A percentile compares a stretch with the other conserved stretches of the same genome.
These are phyloP conservation scores for Cokeromyces recurvatus DNA, from an alignment of 371 early-diverging fungal species.

Conservation along the genomic window DNA sequence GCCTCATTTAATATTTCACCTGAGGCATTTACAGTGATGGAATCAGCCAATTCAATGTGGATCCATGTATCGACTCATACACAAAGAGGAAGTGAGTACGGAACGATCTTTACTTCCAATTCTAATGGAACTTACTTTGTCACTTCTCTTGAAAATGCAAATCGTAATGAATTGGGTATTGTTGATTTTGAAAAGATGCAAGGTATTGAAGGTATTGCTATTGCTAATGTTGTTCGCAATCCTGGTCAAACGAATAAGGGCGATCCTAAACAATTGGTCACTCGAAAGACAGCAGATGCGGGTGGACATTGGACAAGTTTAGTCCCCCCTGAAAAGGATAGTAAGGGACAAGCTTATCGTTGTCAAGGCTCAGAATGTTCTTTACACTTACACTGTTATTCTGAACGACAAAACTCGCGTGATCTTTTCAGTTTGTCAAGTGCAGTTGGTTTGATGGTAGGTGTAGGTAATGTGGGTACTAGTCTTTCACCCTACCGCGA, in stretches of 20 bases:
- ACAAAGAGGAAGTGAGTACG: slow-evolving; percentile 65
- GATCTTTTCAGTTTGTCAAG: slow-evolving; percentile 74
- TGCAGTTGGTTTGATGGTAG: slow-evolving; percentile 88
- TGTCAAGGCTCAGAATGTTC: slow-evolving; percentile 41
- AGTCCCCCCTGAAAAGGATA: slow-evolving; percentile 49
- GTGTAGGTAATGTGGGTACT: slow-evolving; percentile 88
- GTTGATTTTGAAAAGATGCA: slow-evolving; percentile 95
- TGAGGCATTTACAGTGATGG: slow-evolving; percentile 79
- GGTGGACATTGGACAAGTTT: slow-evolving; percentile 72
- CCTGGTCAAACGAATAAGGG: slow-evolving; percentile 51
- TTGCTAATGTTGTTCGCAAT: slow-evolving; percentile 83
- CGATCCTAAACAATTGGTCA: slow-evolving; percentile 48
- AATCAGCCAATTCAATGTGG: slow-evolving; percentile 70
- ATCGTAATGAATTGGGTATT: slow-evolving; percentile 75
- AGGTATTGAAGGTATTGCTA: slow-evolving; percentile 84
- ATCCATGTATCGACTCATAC: slow-evolving; percentile 68
- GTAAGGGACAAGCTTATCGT: slow-evolving; percentile 33
- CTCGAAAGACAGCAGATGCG: slow-evolving; percentile 82
- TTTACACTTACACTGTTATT: slow-evolving; percentile 79
- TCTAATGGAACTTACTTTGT: slow-evolving; percentile 83
- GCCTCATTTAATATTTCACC: slow-evolving; percentile 47
- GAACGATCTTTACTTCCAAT: slow-evolving; percentile 82
- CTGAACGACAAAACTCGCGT: slow-evolving; percentile 70
- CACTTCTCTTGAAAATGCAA: slow-evolving; percentile 64
- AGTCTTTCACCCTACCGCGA: slow-evolving; percentile 59